phyloP scores from a whole-genome alignment of 108 stramenopile species.

The Cyclotella atomus region DNA sequence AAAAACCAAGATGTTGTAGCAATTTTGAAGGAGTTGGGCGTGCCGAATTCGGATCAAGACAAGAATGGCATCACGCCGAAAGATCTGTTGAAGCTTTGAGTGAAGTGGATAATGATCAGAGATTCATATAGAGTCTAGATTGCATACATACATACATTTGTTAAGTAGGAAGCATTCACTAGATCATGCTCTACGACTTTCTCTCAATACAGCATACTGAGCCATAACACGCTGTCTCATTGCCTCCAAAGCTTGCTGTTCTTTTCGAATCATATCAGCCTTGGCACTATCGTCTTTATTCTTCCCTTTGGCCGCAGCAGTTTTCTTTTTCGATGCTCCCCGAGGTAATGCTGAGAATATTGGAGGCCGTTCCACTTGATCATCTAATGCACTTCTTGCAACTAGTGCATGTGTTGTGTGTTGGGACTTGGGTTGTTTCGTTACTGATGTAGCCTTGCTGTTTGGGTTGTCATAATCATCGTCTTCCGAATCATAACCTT shows the following conservation, averaged over 20 bases:
- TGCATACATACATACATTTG: no score
- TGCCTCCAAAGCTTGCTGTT: slow-evolving; percentile 40
- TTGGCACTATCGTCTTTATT: background rate
- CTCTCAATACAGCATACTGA: slow-evolving; percentile 47
- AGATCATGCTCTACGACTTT: slow-evolving; percentile 27
- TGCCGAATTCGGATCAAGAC: slow-evolving; percentile 84
- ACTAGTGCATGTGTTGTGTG: no score
- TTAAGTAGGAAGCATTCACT: no score
- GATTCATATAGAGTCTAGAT: no score
- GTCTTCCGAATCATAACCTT: slow-evolving; percentile 11
- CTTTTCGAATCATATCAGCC: slow-evolving; percentile 37
- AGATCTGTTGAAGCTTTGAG: slow-evolving; percentile 78
- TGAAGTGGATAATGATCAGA: no score
- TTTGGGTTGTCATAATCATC: slow-evolving; percentile 4
- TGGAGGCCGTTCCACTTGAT: slow-evolving; percentile 49
- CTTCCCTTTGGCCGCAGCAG: background rate
- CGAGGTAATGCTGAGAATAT: slow-evolving; percentile 40
- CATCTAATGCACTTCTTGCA: slow-evolving; percentile 14
- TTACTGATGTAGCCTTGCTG: background rate
- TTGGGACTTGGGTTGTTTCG: background rate
- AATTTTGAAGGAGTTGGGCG: slow-evolving; percentile 78
- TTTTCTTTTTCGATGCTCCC: slow-evolving; percentile 32
- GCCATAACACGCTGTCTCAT: slow-evolving; percentile 49
- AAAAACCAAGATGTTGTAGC: slow-evolving; percentile 83
- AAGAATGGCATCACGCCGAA: slow-evolving; percentile 75